Evolutionary conservation across 2,329 filamentous ascomycete genomes (phyloP), one percentile per base, ranked within the genome.

Genomic region (Botrytis elliptica): DNA sequence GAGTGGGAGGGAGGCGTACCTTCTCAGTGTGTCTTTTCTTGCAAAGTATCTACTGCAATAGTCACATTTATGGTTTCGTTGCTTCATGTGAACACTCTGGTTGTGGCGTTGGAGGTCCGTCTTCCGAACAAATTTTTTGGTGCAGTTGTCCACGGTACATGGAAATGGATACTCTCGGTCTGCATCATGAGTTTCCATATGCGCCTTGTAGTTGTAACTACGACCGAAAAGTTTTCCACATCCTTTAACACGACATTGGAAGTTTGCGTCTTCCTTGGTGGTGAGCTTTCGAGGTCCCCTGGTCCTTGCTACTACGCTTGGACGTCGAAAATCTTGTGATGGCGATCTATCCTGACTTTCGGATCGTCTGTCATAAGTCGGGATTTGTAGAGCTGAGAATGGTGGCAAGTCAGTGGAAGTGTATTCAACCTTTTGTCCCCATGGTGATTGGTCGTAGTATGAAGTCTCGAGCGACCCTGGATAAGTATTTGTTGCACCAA

Each of bases 201-300:
- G 94, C 44, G 93, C 92, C 79, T 93, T 94, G 84, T 91, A 93
- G 83, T 97, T 97, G 84, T 95, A 97, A 79, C 89, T 91, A 75
- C 94, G 87, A 77, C 93, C 93, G 81, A 97, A 97, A 25, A 91
- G 87, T 81, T 92, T 93, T 10, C 91, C 90, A 80, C 94, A 97
- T 2, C 90, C 86, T 74, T 90, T 86, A 52, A 90, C 85, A 72
- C 86, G 85, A 80, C 94, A 97, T 76, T 88, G 86, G 82, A 89
- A 92, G 77, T 90, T 93, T 72, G 91, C 92, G 77, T 93, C 91
- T 76, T 91, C 91, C 74, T 87, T 88, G 29, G 90, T 90, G 3
- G 89, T 91, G 77, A 87, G 85, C 78, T 86, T 87, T 62, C 88
- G 85, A 29, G 84, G 83, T 20, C 76, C 77, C 73, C 79, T 77